Evolutionary conservation across 352 stramenopile species (phyloP).

Genomic region (Peronospora tabacina): DNA sequence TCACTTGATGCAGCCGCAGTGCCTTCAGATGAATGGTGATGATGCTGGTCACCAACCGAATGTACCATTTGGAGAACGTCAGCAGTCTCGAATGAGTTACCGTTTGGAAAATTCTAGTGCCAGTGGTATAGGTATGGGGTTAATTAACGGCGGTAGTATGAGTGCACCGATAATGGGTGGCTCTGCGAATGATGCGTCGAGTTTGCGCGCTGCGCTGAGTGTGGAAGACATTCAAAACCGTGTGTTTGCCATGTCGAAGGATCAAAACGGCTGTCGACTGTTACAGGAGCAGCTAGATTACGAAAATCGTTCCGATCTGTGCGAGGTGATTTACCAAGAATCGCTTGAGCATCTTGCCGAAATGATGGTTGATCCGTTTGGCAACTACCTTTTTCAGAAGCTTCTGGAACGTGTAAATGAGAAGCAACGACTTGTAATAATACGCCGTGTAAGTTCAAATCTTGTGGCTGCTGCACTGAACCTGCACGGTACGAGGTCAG

Average conservation of each 20-base stretch:
- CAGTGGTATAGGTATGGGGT: constrained; percentile 16
- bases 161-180: constrained; percentile 27
- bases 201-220: constrained; percentile 40
- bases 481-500: constrained; percentile 95
- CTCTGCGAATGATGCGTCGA: constrained; percentile 17
- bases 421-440: constrained; percentile 88
- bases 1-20: constrained; percentile 34
- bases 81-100: constrained; percentile 24
- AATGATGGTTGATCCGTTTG: constrained; percentile 99
- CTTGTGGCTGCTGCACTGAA: constrained; percentile 95
- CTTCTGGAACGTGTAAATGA: constrained; percentile 92
- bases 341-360: constrained; percentile 93
- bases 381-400: constrained; percentile 99
- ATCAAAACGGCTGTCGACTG: constrained; percentile 96
- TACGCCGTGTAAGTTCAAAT: constrained; percentile 88
- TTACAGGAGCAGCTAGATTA: constrained; percentile 95
- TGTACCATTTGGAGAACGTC: constrained; percentile 19
- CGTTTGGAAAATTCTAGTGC: constrained; percentile 21
- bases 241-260: constrained; percentile 88
- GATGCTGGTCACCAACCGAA: constrained; percentile 21
- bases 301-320: constrained; percentile 86
- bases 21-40: constrained; percentile 28
- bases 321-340: constrained; percentile 94
- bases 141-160: constrained; percentile 24
- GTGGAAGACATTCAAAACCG: constrained; percentile 71